Evolutionary conservation across 768 basidiomycete species (phyloP).

Genomic region (Pleurotus sapidus): DNA sequence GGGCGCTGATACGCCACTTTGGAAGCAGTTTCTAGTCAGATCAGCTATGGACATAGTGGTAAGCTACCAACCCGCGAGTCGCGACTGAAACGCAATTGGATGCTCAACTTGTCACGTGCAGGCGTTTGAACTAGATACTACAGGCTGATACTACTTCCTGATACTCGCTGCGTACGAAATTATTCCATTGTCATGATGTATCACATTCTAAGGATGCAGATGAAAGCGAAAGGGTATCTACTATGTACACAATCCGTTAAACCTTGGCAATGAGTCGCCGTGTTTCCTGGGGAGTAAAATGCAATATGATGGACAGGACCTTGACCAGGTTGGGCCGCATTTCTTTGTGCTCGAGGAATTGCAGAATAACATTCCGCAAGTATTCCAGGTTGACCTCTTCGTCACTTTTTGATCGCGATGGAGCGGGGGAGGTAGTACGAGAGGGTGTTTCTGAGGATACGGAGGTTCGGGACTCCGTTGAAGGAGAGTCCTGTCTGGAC

Average conservation of each 20-base stretch:
- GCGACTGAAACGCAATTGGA: background rate
- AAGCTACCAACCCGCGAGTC: conserved; percentile 23
- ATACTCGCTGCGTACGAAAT: background rate
- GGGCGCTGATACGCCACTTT: conserved; percentile 59
- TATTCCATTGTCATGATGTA: background rate
- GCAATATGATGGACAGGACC: conserved; percentile 88
- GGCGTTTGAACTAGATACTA: background rate
- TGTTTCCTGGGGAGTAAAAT: conserved; percentile 94
- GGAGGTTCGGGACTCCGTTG: conserved; percentile 39
- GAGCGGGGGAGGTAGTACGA: conserved; percentile 28
- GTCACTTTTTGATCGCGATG: conserved; percentile 46
- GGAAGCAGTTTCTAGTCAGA: conserved; percentile 71
- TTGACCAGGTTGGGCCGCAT: conserved; percentile 95
- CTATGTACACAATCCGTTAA: conserved; percentile 22
- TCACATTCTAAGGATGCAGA: too few species aligned
- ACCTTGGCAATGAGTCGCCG: conserved; percentile 87
- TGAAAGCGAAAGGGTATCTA: too few species aligned
- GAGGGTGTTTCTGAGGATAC: conserved; percentile 33
- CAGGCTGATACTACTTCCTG: too few species aligned
- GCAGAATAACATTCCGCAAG: conserved; percentile 91
- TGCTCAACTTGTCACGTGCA: background rate
- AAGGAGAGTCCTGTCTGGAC: conserved; percentile 41
- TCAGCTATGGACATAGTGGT: conserved; percentile 67
- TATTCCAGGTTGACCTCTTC: conserved; percentile 97
- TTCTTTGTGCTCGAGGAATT: conserved; percentile 97